Conservation (phyloP, 2,329 filamentous ascomycete genomes). For the Diaporthe vexans region DNA sequence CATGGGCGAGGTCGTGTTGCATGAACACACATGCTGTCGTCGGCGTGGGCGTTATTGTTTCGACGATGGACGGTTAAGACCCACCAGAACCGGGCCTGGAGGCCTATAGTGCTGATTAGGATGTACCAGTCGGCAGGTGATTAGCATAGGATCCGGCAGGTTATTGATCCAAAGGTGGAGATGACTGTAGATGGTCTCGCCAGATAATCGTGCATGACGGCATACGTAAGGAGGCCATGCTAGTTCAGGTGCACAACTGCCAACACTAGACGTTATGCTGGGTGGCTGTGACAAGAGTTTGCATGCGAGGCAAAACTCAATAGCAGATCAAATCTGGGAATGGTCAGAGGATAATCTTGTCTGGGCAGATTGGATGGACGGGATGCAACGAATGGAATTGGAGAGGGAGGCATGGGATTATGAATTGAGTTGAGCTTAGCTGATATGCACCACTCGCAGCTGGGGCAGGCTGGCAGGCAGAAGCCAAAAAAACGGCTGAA, state of each 20-base stretch:
- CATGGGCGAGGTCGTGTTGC: not conserved
- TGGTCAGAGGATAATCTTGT: not conserved
- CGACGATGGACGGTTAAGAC: not conserved
- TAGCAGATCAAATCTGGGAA: not conserved
- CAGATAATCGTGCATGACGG: not conserved
- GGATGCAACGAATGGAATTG: constrained; percentile 5
- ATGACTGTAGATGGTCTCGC: not conserved
- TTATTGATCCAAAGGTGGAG: not conserved
- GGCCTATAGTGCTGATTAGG: not conserved
- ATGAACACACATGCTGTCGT: not conserved
- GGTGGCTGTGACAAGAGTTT: not conserved
- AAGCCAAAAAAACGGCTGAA: constrained; percentile 20
- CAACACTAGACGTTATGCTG: not conserved
- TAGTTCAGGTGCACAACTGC: not conserved
- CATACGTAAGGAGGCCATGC: not conserved
- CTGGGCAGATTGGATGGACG: not conserved
- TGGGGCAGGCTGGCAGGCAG: not conserved
- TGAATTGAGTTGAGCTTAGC: not conserved
- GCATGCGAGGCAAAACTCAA: not conserved
- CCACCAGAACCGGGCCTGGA: not conserved
- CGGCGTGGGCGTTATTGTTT: not conserved
- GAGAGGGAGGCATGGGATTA: not conserved
- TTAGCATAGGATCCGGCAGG: not conserved
- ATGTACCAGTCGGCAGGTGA: not conserved
- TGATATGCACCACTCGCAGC: not conserved